A percentile compares a stretch with the other conserved stretches of the same genome.
These are phyloP conservation scores for Ascoidea rubescens DNA, from an alignment of 805 yeast genomes.

Conservation along the genomic window DNA sequence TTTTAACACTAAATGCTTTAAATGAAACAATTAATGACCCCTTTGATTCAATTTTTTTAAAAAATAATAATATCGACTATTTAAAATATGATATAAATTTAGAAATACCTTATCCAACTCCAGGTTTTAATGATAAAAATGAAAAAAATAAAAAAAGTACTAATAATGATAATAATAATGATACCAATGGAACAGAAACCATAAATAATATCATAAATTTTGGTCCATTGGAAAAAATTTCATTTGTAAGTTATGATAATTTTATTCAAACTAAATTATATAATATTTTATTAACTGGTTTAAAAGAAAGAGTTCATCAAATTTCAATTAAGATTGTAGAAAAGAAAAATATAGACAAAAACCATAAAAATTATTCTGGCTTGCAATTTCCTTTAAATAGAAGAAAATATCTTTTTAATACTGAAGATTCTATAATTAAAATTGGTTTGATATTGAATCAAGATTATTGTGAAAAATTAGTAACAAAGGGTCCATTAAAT, in stretches of 20 bases:
- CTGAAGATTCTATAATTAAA: constrained; percentile 21
- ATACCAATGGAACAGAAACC: constrained; percentile 44
- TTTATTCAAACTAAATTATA: constrained; percentile 49
- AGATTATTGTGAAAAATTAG: constrained; percentile 61
- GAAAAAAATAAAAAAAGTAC: constrained; percentile 62
- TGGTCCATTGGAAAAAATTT: constrained; percentile 58
- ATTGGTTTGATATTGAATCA: constrained; percentile 62
- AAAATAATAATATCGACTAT: constrained; percentile 32
- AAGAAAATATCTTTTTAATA: constrained; percentile 33
- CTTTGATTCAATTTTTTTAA: constrained; percentile 64
- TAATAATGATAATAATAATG: constrained; percentile 47
- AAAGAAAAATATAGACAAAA: constrained; percentile 2
- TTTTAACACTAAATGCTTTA: constrained; percentile 49
- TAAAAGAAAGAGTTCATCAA: constrained; percentile 30
- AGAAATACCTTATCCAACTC: constrained; percentile 35
- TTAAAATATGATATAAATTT: constrained; percentile 51
- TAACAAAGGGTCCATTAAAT: constrained; percentile 76
- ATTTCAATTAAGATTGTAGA: constrained; percentile 7
- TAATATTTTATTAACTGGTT: constrained; percentile 39
- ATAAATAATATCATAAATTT: constrained; percentile 19
- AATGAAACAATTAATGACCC: constrained; percentile 67
- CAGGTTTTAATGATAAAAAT: constrained; percentile 21
- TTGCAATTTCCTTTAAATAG: constrained; percentile 16
- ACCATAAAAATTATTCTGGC: constrained; percentile 6
- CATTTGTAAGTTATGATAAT: constrained; percentile 56